Evolutionary conservation across 2,329 filamentous ascomycete genomes (phyloP).

Genomic region (Diaporthe eres): DNA sequence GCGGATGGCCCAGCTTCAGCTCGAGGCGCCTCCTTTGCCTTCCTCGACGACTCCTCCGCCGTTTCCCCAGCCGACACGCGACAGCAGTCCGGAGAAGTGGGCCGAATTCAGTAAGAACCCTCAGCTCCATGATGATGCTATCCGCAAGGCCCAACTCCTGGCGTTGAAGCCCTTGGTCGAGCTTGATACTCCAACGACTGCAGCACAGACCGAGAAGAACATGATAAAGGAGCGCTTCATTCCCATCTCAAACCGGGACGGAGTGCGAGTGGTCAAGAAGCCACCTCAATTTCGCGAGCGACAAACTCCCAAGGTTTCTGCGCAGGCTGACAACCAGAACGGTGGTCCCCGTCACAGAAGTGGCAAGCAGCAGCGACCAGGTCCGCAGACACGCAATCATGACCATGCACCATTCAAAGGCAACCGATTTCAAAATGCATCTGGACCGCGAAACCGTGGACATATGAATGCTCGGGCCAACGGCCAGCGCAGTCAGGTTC

Average conservation of each 20-base stretch:
- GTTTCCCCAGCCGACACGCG: neutral
- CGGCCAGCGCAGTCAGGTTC: neutral
- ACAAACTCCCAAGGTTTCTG: too few relatives aligned
- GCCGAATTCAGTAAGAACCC: constrained; percentile 7
- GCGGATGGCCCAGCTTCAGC: constrained; percentile 6
- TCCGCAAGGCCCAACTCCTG: constrained; percentile 1
- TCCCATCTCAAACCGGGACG: constrained; percentile 1
- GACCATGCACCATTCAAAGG: neutral
- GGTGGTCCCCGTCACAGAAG: neutral
- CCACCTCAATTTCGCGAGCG: neutral
- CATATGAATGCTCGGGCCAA: neutral
- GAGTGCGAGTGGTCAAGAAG: constrained; percentile 5
- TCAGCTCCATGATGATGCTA: constrained; percentile 10
- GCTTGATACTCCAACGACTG: neutral
- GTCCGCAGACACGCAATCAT: neutral
- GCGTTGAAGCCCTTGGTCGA: neutral
- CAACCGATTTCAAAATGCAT: neutral
- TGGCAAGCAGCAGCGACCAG: neutral
- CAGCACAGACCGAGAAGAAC: neutral
- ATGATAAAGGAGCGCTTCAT: constrained; percentile 30
- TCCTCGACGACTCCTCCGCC: neutral
- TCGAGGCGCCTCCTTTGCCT: neutral
- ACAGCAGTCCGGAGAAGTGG: constrained; percentile 24
- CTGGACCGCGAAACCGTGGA: too few relatives aligned
- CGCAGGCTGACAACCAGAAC: neutral